phyloP scores from a whole-genome alignment of 345 rosid species.

The Eucalyptus tenuipes region DNA sequence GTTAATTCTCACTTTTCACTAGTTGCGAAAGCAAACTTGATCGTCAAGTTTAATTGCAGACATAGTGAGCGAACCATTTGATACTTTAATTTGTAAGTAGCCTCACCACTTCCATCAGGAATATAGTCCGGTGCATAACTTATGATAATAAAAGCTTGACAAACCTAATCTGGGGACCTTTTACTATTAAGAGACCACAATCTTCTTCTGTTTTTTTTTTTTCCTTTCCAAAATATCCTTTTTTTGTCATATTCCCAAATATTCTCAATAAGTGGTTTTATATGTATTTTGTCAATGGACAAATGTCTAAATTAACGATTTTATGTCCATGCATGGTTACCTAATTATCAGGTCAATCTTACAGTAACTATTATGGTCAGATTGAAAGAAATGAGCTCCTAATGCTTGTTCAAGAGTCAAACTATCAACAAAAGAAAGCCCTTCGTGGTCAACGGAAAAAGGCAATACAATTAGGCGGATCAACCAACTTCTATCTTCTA shows the following conservation, averaged over 20 bases:
- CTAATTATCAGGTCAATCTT: neutral
- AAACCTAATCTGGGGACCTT: neutral
- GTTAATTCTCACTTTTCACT: neutral
- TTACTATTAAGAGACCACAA: neutral
- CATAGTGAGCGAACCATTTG: neutral
- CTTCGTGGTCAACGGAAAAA: neutral
- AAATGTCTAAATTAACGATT: neutral
- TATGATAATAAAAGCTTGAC: neutral
- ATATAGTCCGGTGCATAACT: too few species aligned
- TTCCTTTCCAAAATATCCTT: neutral
- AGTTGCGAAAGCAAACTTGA: neutral
- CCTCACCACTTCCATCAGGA: neutral
- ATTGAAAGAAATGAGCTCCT: neutral
- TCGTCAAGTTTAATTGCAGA: neutral
- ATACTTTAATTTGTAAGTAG: neutral
- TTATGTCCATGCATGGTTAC: neutral
- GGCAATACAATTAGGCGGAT: neutral
- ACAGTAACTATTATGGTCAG: neutral
- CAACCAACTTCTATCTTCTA: neutral
- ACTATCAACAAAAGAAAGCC: neutral
- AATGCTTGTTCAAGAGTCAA: neutral
- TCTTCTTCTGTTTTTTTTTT: neutral
- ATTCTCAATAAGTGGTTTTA: neutral
- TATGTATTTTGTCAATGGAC: neutral
- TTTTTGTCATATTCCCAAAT: neutral